Conservation (phyloP, 2,329 filamentous ascomycete species). For the Huntiella abstrusa region DNA sequence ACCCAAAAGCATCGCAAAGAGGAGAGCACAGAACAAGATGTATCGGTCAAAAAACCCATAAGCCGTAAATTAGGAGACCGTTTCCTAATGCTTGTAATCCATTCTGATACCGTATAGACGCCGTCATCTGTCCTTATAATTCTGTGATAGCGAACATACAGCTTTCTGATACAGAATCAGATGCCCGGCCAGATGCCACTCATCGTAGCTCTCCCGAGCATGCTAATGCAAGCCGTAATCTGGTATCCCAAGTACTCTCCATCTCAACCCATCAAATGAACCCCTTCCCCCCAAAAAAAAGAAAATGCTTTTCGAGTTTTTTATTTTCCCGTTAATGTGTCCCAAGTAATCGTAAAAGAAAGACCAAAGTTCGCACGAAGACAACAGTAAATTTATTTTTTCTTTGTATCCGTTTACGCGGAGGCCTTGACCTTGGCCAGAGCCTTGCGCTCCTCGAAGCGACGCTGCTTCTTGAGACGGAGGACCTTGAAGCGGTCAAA, state of each 20-base stretch:
- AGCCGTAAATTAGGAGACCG: conserved; percentile 12
- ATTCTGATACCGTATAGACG: conserved; percentile 44
- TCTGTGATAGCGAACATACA: conserved; percentile 38
- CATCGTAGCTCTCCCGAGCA: conserved; percentile 21
- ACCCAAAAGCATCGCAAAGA: not conserved
- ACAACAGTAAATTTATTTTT: conserved; percentile 17
- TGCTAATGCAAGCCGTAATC: conserved; percentile 24
- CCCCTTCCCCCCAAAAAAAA: conserved; percentile 13
- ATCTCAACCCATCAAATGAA: conserved; percentile 11
- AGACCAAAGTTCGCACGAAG: conserved; percentile 7
- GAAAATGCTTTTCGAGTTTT: conserved; percentile 10
- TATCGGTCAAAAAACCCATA: conserved; percentile 10
- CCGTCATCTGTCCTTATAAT: conserved; percentile 34
- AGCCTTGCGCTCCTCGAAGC: conserved; percentile 94
- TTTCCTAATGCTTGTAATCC: conserved; percentile 13
- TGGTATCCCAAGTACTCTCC: conserved; percentile 12
- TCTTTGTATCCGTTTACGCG: conserved; percentile 38
- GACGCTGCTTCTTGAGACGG: conserved; percentile 97
- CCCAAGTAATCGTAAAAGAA: conserved; percentile 10
- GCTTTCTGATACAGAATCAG: conserved; percentile 36
- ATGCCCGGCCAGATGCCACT: conserved; percentile 35
- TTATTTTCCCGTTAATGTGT: conserved; percentile 11
- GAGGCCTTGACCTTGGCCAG: conserved; percentile 79
- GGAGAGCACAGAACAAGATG: conserved; percentile 2
- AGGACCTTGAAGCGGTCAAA: conserved; percentile 99